Percentiles rank a stretch among this genome's conserved stretches.
Evolutionary conservation across 2,329 filamentous ascomycete species (phyloP).

Genomic region (Alternaria sp.): DNA sequence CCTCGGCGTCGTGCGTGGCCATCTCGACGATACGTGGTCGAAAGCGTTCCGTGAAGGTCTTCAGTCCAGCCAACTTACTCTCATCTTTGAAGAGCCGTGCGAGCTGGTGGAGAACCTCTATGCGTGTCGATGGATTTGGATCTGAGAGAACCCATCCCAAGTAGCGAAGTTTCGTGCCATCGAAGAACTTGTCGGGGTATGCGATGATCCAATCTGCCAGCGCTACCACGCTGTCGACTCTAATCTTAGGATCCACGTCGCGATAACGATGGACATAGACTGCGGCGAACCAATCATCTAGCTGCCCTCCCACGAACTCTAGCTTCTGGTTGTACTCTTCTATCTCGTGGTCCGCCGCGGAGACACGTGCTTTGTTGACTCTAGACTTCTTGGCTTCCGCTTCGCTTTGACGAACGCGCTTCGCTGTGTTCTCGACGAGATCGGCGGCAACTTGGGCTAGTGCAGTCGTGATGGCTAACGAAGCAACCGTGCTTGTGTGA

Average conservation of each 20-base stretch:
- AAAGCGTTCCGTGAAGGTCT: slow-evolving; percentile 93
- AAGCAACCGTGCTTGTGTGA: slow-evolving; percentile 88
- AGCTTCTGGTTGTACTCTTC: slow-evolving; percentile 73
- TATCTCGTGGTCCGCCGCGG: slow-evolving; percentile 74
- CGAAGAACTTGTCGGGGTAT: slow-evolving; percentile 86
- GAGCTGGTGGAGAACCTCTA: slow-evolving; percentile 87
- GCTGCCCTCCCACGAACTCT: slow-evolving; percentile 71
- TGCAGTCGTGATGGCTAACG: slow-evolving; percentile 78
- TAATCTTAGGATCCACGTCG: slow-evolving; percentile 87
- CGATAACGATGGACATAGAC: slow-evolving; percentile 96
- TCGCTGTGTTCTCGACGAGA: slow-evolving; percentile 74
- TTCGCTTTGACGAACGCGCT: slow-evolving; percentile 78
- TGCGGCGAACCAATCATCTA: slow-evolving; percentile 88
- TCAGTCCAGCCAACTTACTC: slow-evolving; percentile 75
- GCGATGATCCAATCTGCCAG: slow-evolving; percentile 87
- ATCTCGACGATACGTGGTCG: slow-evolving; percentile 88
- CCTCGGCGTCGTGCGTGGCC: slow-evolving; percentile 83
- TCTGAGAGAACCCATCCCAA: slow-evolving; percentile 96
- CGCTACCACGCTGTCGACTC: slow-evolving; percentile 85
- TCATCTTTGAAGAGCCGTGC: slow-evolving; percentile 79
- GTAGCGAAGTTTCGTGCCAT: slow-evolving; percentile 88
- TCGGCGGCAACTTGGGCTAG: slow-evolving; percentile 76
- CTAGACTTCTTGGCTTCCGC: slow-evolving; percentile 74
- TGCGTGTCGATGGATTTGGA: slow-evolving; percentile 71
- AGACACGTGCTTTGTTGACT: slow-evolving; percentile 79